phyloP scores from a whole-genome alignment of 75 land plant species.

The Ceratopteris richardii region DNA sequence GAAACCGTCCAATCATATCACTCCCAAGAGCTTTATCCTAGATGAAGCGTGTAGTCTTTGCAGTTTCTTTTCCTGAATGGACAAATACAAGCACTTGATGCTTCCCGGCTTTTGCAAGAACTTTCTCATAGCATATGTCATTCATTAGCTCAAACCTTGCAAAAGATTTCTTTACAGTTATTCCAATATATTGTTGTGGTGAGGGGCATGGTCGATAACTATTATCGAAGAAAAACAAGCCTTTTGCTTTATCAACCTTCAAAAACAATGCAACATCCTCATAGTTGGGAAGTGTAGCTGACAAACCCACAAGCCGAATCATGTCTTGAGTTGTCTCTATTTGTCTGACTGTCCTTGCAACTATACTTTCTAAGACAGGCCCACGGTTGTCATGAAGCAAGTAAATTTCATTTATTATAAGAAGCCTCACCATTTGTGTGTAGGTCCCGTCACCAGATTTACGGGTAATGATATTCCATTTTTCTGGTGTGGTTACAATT shows the following conservation, averaged over 20 bases:
- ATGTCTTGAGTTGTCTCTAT: too few relatives aligned
- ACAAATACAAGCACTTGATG: too few relatives aligned
- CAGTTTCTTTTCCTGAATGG: too few relatives aligned
- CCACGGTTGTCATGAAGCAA: conserved; percentile 82
- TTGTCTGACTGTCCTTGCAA: conserved; percentile 81
- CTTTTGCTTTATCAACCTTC: conserved; percentile 83
- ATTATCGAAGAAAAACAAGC: too few relatives aligned
- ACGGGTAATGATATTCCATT: conserved; percentile 88
- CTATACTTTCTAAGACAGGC: conserved; percentile 79
- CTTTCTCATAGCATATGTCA: too few relatives aligned
- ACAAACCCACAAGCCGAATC: too few relatives aligned
- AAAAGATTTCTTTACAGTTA: too few relatives aligned
- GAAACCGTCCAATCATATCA: conserved; percentile 61
- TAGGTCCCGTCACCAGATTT: conserved; percentile 79
- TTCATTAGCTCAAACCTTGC: too few relatives aligned
- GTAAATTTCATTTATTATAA: conserved; percentile 81
- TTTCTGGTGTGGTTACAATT: conserved; percentile 82
- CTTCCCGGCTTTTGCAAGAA: too few relatives aligned
- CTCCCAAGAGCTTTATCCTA: too few relatives aligned
- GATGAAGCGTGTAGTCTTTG: too few relatives aligned
- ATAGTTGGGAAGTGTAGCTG: conserved; percentile 79
- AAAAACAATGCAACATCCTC: conserved; percentile 89
- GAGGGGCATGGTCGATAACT: conserved; percentile 73
- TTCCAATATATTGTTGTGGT: conserved; percentile 90
- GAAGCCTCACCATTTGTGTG: conserved; percentile 79